phyloP scores from a whole-genome alignment of 1,284 basidiomycete species.

The Sporisorium exsertum region DNA sequence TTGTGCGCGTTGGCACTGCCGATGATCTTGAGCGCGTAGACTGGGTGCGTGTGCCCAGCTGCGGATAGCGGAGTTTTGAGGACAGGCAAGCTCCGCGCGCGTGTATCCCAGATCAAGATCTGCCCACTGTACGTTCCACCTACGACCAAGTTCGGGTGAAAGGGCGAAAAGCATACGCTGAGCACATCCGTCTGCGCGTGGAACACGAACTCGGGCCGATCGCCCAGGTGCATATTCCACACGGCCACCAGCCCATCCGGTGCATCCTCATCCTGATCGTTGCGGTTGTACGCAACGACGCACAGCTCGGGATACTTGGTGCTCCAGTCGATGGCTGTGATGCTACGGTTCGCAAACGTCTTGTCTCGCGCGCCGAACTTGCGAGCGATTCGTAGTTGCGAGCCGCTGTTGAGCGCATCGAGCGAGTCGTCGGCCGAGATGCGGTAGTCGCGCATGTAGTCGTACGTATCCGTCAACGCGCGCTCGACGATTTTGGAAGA shows the following conservation, averaged over 20 bases:
- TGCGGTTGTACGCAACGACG: slow-evolving; percentile 96
- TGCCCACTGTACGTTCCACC: slow-evolving; percentile 98
- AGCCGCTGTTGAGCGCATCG: slow-evolving; percentile 60
- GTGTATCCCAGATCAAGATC: slow-evolving; percentile 98
- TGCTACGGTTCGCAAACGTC: slow-evolving; percentile 79
- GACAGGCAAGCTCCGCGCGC: slow-evolving; percentile 87
- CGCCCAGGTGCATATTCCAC: slow-evolving; percentile 94
- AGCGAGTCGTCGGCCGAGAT: slow-evolving; percentile 80
- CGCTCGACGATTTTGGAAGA: slow-evolving; percentile 95
- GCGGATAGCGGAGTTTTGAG: slow-evolving; percentile 91
- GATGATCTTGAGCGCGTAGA: slow-evolving; percentile 96
- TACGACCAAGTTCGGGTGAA: slow-evolving; percentile 95
- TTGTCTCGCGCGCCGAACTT: slow-evolving; percentile 58
- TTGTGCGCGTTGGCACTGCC: slow-evolving; percentile 99
- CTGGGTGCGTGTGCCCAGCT: slow-evolving; percentile 95
- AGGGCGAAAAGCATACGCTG: slow-evolving; percentile 94
- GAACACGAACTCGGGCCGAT: slow-evolving; percentile 96
- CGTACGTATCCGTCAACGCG: slow-evolving; percentile 94
- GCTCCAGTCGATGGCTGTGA: slow-evolving; percentile 97
- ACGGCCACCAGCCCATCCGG: slow-evolving; percentile 96
- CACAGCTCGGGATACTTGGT: slow-evolving; percentile 97
- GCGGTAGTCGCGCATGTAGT: slow-evolving; percentile 95
- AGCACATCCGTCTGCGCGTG: slow-evolving; percentile 97
- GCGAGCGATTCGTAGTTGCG: slow-evolving; percentile 43
- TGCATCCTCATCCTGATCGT: slow-evolving; percentile 77